Evolutionary conservation across 2,329 filamentous ascomycete species (phyloP).

Genomic region (Hymenoscyphus fraxineus): DNA sequence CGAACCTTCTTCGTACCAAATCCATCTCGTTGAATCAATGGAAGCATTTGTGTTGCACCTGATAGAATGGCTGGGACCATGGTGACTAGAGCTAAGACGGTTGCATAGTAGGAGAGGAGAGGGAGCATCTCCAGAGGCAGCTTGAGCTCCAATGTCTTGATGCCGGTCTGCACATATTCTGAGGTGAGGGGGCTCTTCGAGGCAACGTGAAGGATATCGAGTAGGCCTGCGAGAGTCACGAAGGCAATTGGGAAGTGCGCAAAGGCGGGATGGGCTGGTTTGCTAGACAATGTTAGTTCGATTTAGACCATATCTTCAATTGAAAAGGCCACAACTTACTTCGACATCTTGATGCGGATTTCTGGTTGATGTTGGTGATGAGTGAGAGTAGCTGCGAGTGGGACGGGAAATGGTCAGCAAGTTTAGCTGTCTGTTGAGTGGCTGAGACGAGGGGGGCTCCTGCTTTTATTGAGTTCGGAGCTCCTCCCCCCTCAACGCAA

Average conservation of each 20-base stretch:
- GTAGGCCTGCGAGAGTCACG: constrained; percentile 11
- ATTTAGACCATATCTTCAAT: background rate
- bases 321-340: constrained; percentile 3
- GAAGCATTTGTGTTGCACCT: constrained; percentile 12
- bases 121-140: constrained; percentile 10
- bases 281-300: constrained; percentile 3
- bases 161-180: background rate
- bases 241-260: constrained; percentile 22
- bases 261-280: constrained; percentile 20
- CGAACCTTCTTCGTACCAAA: constrained; percentile 12
- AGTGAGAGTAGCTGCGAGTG: background rate
- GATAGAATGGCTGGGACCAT: constrained; percentile 15
- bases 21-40: constrained; percentile 16
- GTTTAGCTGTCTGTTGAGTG: no score
- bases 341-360: constrained; percentile 5
- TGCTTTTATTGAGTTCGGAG: no score
- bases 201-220: constrained; percentile 14
- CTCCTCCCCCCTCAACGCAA: no score
- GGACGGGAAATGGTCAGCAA: no score
- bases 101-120: constrained; percentile 17
- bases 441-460: no score
- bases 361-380: background rate
- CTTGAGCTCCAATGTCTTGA: constrained; percentile 5
- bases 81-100: constrained; percentile 14
- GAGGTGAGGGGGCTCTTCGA: constrained; percentile 4